Base-by-base conservation (phyloP, 1,284 basidiomycete species). In the Malassezia dermatis region DNA sequence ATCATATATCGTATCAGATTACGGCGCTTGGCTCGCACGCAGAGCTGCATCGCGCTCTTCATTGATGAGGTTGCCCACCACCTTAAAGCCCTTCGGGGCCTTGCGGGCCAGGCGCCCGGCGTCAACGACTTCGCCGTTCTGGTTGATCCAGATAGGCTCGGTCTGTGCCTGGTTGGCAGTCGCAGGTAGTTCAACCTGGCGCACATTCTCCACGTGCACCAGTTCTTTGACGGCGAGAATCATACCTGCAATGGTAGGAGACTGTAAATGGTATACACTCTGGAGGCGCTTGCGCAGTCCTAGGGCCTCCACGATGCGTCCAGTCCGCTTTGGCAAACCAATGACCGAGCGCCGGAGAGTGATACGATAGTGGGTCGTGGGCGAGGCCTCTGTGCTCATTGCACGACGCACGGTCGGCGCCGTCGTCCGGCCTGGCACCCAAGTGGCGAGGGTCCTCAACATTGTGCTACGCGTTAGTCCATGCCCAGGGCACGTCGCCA, bases 161-260 rank as follows among this genome's bases (percentile, higher is more conserved):
- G 48, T 55, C 15, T 28, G 27, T 2, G 55, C 53, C 30, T 65
- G 57, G 35, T 28, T 35, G 23, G 47, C 53, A 1, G 46, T 19
- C 1, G 32, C 19, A 17, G 21, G 35, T 23, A 31, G 35, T 34
- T 50, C 56, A n/a, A 72, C 47, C 10, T 59, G 47, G 8, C 70
- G 52, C 8, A 90, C 86, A 67, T 89, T 89, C 69, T 85, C 81
- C 51, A 89, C 88, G 66, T 84, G 82, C n/a, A 90, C 80, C 31
- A 90, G 77, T 77, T 90, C 88, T 78, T 90, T 90, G 53, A 89
- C 82, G 12, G 78, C 77, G 35, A 90, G 78, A 48, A 90, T 86
- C 71, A 86, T 86, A 23, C 88, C 88, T 0, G 87, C 88, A 21
- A 82, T 79, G 57, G 85, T 84, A 0, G 83, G 82, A 0, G 79